Conservation (phyloP, 2,329 filamentous ascomycete species). For the Calycina herbarum region DNA sequence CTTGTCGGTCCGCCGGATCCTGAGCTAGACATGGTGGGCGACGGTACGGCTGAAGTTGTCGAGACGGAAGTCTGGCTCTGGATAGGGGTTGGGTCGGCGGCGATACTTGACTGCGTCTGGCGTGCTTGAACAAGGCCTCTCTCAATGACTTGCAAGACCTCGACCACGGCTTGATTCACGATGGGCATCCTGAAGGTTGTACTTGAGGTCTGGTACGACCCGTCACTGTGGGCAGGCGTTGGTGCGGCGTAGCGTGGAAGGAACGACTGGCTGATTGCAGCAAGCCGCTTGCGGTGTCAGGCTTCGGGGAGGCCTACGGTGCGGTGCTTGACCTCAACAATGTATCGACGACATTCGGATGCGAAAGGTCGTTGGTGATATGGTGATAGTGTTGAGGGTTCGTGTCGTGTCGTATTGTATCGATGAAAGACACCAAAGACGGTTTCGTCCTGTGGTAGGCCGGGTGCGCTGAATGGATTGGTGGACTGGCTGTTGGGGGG, state of each 20-base stretch:
- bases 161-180: slow-evolving; percentile 32
- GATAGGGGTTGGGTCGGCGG: slow-evolving; percentile 12
- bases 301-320: slow-evolving; percentile 2
- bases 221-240: not conserved
- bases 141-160: slow-evolving; percentile 30
- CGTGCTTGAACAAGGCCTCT: slow-evolving; percentile 21
- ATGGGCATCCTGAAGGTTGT: slow-evolving; percentile 26
- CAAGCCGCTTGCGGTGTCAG: slow-evolving; percentile 4
- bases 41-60: slow-evolving; percentile 28
- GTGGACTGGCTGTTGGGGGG: not conserved
- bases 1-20: slow-evolving; percentile 52
- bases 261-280: slow-evolving; percentile 8
- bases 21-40: slow-evolving; percentile 28
- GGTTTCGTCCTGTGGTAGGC: not conserved
- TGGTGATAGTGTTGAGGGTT: not conserved
- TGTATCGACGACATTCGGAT: slow-evolving; percentile 14
- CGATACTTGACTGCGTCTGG: slow-evolving; percentile 20
- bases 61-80: slow-evolving; percentile 11
- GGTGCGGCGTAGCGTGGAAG: slow-evolving; percentile 13
- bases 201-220: slow-evolving; percentile 11
- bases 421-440: not conserved
- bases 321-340: not conserved
- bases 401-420: not conserved
- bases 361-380: not conserved
- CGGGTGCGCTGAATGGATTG: not conserved